Base-by-base conservation (phyloP, 1,284 basidiomycete species). In the Tylopilus sp. region DNA sequence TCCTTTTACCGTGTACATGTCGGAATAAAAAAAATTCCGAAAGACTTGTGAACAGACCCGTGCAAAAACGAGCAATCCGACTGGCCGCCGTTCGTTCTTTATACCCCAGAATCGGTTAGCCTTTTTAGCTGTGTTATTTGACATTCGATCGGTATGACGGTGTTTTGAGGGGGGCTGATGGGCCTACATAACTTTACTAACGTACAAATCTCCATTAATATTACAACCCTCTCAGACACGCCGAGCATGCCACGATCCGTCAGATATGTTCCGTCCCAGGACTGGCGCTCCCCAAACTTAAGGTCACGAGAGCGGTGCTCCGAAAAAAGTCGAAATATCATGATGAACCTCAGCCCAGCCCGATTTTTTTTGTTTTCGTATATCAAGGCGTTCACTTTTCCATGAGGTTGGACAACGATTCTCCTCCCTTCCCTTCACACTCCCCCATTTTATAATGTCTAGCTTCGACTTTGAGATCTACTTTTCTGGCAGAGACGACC, bases 401-500 rank as follows among this genome's bases (percentile, higher is more conserved):
- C 35, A 37, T 41, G 41, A 47, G 33, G 21, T 34, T 31, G 29
- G 41, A 42, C 54, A 54, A 33, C 50, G 52, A 15, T 15, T 47
- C 38, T 41, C 21, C 25, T 25, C 25, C 25, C 25, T 25, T 25
- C 25, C 25, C 25, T 6, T 7, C 25, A 1, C 25, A n/a, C 33
- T 18, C 19, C 35, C 35, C 18, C 35, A 2, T 4, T 37, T 36
- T 42, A 16, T 44, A 39, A 66, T 70, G 68, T 47, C 59, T 35
- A 3, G 21, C 54, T 68, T 69, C 49, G 68, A 73, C 51, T 79
- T 76, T 65, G 74, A 81, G 60, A 70, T 88, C 26, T 86, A 79
- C 68, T 88, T 86, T 72, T 82, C 82, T 42, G 81, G 83, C 50
- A 71, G 69, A 60, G 80, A 82, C 60, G 77, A 86, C 69, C 82